Conservation (phyloP, 148 eudicot genomes). For the Rhododendron vialii region DNA sequence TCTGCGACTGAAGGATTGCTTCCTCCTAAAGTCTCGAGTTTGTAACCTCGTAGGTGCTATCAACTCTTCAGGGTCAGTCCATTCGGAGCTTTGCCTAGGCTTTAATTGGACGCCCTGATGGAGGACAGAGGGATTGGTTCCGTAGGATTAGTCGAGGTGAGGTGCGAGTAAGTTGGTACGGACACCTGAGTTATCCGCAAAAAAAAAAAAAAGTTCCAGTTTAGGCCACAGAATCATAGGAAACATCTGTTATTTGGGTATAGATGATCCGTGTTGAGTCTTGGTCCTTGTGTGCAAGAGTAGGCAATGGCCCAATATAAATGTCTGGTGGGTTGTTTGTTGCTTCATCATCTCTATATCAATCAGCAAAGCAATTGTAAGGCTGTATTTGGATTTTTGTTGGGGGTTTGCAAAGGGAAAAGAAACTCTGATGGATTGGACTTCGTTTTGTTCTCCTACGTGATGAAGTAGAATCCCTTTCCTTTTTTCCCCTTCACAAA, state of each 20-base stretch:
- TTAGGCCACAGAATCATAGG: neutral
- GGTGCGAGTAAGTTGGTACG: neutral
- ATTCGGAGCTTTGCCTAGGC: neutral
- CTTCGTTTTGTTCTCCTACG: neutral
- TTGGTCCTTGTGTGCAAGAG: neutral
- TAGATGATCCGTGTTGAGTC: neutral
- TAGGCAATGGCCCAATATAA: neutral
- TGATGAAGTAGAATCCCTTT: neutral
- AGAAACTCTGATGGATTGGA: neutral
- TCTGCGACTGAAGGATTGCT: neutral
- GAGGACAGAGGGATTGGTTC: neutral
- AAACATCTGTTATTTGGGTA: neutral
- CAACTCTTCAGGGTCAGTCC: neutral
- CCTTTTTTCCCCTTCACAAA: neutral
- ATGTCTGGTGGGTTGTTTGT: neutral
- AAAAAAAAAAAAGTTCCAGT: neutral
- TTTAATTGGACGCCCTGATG: neutral
- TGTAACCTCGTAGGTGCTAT: neutral
- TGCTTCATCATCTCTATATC: neutral
- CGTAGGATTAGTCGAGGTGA: neutral
- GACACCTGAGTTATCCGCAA: neutral
- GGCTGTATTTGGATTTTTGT: neutral
- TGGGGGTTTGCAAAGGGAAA: neutral
- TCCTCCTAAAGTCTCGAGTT: neutral
- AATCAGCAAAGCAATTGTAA: neutral